Base-by-base conservation (phyloP, 140 eudicot genomes). In the Stevia rebaudiana region DNA sequence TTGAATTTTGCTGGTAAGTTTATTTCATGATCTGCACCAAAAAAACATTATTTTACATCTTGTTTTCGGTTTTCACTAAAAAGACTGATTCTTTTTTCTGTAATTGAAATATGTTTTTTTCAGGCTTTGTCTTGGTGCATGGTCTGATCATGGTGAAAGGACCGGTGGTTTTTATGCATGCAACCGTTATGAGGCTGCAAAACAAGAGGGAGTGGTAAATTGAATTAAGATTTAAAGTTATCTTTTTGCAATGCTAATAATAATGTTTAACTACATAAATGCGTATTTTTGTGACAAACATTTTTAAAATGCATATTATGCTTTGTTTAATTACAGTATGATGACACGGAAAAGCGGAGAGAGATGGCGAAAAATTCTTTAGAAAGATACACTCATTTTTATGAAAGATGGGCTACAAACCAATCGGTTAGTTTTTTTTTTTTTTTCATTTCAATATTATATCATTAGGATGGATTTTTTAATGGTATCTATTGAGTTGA, bases 141-240 rank as follows among this genome's bases (percentile, higher is more conserved):
- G 98, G 98, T 69, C 96, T 21, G 96, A 88, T 53, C 98, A 92
- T 63, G 98, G 98, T 77, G 97, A 88, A 78, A 92, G 87, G 66
- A 92, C 96, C 50, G 98, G 98, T 67, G 98, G 98, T 15, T 92
- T 88, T 71, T 92, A 92, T 78, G 97, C 98, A 37, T 92, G 98
- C 81, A 92, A 92, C 61, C 94, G 98, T 46, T 92, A 92, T 62
- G 98, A 92, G 51, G 84, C 97, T 55, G 98, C 95, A 60, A 92
- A 85, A 78, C 96, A 92, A 71, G 94, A 83, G 71, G 98, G 98
- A 70, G 89, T 65, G 82, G 98, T 91, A 79, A 56, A 79, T 33
- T 80, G 62, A 46, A 25, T 5, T 57, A 48, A 51, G 28, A 13
- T 76, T 43, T 66, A 30, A 57, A 49, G 8, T 19, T 43, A 1